Percentiles rank a stretch among this genome's conserved stretches.
These are phyloP conservation scores for Plasmodium gallinaceum DNA, from an alignment of 169 alveolate genomes.

Conservation along the genomic window DNA sequence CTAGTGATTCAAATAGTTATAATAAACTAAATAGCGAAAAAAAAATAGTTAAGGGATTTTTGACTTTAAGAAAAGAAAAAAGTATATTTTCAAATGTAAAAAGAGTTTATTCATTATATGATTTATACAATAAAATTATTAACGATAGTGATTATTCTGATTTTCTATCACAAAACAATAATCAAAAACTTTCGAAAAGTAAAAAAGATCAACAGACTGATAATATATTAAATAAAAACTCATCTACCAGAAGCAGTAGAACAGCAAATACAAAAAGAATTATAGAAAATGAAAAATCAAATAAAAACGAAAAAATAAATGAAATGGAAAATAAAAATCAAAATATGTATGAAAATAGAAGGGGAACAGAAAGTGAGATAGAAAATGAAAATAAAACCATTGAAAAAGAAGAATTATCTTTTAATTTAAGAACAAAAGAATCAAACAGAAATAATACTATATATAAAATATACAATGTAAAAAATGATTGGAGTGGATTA, in stretches of 20 bases:
- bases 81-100: slow-evolving; percentile 44
- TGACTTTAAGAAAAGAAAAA: slow-evolving; percentile 64
- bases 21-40: slow-evolving; percentile 6
- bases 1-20: not conserved
- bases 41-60: slow-evolving; percentile 34
- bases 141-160: slow-evolving; percentile 49
- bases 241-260: not conserved
- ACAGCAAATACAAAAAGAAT: not conserved
- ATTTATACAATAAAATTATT: slow-evolving; percentile 47
- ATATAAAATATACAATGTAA: not conserved
- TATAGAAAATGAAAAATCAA: slow-evolving; percentile 16
- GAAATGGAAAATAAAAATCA: not conserved
- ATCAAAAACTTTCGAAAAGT: slow-evolving; percentile 7
- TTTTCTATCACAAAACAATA: slow-evolving; percentile 23
- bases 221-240: not conserved
- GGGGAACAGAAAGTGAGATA: not conserved
- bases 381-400: not conserved
- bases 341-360: not conserved
- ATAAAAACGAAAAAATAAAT: not conserved
- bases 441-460: not conserved
- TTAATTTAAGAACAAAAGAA: not conserved
- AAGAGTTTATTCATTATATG: slow-evolving; percentile 52
- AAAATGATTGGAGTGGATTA: slow-evolving; percentile 56
- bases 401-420: not conserved
- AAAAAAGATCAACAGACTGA: slow-evolving; percentile 18